Base-by-base conservation (phyloP, 179 eudicot species). In the Beta macrorhiza region DNA sequence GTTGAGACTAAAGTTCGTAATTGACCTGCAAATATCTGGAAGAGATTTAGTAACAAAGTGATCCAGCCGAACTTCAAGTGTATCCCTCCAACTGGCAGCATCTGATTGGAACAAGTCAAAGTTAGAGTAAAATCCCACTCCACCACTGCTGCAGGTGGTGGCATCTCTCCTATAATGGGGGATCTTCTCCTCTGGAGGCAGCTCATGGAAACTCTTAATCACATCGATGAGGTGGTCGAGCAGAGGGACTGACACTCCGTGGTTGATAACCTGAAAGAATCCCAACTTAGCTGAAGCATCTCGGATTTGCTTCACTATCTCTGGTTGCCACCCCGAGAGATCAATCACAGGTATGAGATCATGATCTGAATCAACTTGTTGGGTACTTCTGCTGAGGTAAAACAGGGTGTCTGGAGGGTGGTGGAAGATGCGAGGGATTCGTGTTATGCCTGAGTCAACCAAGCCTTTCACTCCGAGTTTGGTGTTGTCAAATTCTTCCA, bases 11-110 rank as follows among this genome's bases (percentile, higher is more conserved):
- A 19, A 5, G 55, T 25, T 15, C 20, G 4, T 8, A 7, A 76
- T 72, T 69, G 2, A 87, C 90, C 90, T 85, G 82, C 88, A 85
- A 1, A 80, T 70, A 20, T 77, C 82, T 0, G 91, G 93, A 4
- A 92, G 78, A 19, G 14, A 22, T 13, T 56, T 70, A 29, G 84
- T 85, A 29, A 72, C 70, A 1, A 86, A 81, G 15, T 85, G 89
- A 1, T 84, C 86, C n/a, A 86, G 45, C 37, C 87, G 82, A 62
- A 87, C 6, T 68, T 86, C 87, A 76, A 93, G 42, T 0, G 95
- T 88, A 78, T 93, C 97, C 12, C 93, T 82, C 97, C 97, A 93
- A 82, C 93, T 90, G 53, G 93, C 93, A 1, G 95, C 97, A 79
- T 87, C 90, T 0, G 95, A 89, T 15, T 83, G 79, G 67, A 72